Base-by-base conservation (phyloP, 2,329 filamentous ascomycete genomes). In the Aspergillus novoparasiticus region DNA sequence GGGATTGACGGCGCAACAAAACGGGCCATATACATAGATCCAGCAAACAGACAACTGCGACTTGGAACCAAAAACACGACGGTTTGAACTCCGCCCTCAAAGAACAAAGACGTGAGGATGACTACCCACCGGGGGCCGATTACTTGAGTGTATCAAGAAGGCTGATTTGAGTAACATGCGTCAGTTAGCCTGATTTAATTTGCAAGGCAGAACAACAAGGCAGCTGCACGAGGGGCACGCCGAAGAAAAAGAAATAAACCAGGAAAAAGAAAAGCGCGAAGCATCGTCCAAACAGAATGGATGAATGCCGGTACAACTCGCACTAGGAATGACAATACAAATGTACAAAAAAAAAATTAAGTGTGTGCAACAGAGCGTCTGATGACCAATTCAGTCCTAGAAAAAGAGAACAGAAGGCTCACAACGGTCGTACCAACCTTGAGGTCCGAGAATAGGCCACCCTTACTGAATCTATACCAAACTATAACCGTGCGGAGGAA, bases 391-490 rank as follows among this genome's bases (percentile, higher is more conserved):
- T 43, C 59, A 60, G 30, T 61, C 55, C 53, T 58, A 48, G 32
- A 46, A 58, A 57, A 23, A 66, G 41, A 55, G 59, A 56, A 34
- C 41, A 46, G 36, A 46, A 54, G 55, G 55, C 8, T 34, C 16
- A 21, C 51, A 28, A 59, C 46, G 48, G 55, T 63, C 55, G 23
- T 60, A 58, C 64, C 57, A 61, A 59, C 59, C 56, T 23, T 53
- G 14, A 9, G 54, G 57, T 51, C 41, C 43, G 43, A 61, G 57
- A 41, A 30, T 61, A 56, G 55, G 51, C 53, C 43, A 57, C 60
- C 46, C 61, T 57, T 60, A 65, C 63, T 68, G 67, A 65, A 43
- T 55, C 57, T 63, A 51, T 61, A 63, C 57, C 61, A 63, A 66
- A 58, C 55, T 64, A 63, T 65, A 59, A 45, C 61, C 60, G 59